Conservation (phyloP, 2,329 filamentous ascomycete genomes). For the Harringtonia lauricola region DNA sequence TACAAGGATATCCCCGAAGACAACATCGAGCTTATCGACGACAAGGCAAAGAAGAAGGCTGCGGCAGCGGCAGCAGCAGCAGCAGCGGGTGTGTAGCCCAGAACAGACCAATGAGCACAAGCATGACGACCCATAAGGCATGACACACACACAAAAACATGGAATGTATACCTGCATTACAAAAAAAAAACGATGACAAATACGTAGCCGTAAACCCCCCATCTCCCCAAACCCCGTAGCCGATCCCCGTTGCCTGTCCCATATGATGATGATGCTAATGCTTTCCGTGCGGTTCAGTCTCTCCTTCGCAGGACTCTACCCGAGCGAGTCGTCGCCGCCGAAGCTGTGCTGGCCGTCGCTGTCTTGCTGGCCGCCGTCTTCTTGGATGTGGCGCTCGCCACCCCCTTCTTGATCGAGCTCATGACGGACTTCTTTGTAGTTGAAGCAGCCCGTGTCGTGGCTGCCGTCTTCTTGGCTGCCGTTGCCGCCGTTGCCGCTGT, state of each 20-base stretch:
- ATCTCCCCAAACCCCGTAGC: no score
- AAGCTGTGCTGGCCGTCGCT: slow-evolving; percentile 20
- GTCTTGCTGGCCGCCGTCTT: slow-evolving; percentile 34
- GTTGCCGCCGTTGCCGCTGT: slow-evolving; percentile 18
- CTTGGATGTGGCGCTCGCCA: slow-evolving; percentile 35
- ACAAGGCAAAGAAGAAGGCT: slow-evolving; percentile 81
- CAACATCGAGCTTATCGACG: slow-evolving; percentile 89
- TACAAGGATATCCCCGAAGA: slow-evolving; percentile 88
- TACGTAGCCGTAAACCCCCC: no score
- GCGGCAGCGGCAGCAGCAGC: slow-evolving; percentile 13
- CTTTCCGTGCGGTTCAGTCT: no score
- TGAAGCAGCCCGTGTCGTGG: slow-evolving; percentile 24
- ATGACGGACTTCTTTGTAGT: slow-evolving; percentile 40
- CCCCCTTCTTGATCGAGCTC: slow-evolving; percentile 41
- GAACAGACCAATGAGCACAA: not conserved
- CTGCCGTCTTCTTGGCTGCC: slow-evolving; percentile 21
- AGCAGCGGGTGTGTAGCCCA: not conserved
- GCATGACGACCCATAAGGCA: not conserved
- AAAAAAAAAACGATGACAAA: not conserved
- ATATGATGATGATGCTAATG: no score
- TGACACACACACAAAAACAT: not conserved
- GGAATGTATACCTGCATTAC: no score
- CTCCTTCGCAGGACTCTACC: slow-evolving; percentile 46
- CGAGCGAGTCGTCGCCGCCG: slow-evolving; percentile 26
- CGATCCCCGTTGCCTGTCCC: not conserved